These are phyloP conservation scores for Dothistroma pini DNA, from an alignment of 2,329 filamentous ascomycete species.

Conservation along the genomic window DNA sequence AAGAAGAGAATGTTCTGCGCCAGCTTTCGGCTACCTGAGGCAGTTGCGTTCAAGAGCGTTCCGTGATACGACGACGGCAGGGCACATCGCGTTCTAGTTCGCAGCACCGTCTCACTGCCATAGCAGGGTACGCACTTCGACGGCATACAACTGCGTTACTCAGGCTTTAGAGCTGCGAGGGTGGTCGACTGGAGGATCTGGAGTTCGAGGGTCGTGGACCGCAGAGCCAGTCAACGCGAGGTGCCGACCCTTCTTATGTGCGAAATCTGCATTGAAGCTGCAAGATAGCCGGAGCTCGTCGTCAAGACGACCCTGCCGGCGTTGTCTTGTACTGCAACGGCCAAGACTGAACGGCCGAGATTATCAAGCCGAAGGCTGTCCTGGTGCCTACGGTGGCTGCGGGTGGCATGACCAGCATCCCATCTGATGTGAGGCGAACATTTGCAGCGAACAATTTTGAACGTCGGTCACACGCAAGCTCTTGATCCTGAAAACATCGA, in stretches of 20 bases:
- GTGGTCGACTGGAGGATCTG: neutral
- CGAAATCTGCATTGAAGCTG: too few relatives aligned
- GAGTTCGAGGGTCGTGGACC: neutral
- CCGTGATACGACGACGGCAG: neutral
- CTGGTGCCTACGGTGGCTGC: neutral
- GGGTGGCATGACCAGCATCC: neutral
- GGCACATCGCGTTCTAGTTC: neutral
- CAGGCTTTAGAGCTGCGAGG: neutral
- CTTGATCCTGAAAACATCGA: neutral
- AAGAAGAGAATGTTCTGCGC: constrained; percentile 97
- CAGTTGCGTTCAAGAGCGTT: constrained; percentile 58
- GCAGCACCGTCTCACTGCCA: neutral
- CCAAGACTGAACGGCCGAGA: too few relatives aligned
- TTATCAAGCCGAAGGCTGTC: neutral
- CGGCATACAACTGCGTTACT: neutral
- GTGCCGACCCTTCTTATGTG: too few relatives aligned
- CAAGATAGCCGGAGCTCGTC: too few relatives aligned
- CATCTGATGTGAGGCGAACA: neutral
- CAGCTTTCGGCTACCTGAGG: constrained; percentile 76
- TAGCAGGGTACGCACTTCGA: neutral
- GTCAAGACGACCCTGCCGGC: too few relatives aligned
- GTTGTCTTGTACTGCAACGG: too few relatives aligned
- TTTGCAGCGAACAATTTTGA: neutral
- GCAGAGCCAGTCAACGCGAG: too few relatives aligned
- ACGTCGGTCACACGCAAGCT: neutral